phyloP scores from a whole-genome alignment of 2,329 filamentous ascomycete species.

The Trichoderma atrobrunneum region DNA sequence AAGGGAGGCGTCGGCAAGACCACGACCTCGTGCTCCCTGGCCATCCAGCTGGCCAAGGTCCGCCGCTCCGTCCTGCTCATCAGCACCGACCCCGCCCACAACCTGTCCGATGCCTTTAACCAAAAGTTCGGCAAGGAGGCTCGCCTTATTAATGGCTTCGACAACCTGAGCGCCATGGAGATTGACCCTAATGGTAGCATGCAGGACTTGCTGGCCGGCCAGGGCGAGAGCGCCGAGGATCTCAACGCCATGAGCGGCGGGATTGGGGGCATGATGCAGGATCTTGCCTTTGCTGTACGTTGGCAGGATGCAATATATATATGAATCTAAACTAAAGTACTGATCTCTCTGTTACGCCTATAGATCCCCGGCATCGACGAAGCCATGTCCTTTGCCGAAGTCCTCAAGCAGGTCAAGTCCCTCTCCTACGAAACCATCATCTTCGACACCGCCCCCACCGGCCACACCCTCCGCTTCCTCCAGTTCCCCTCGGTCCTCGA shows the following conservation, averaged over 20 bases:
- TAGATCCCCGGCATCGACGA: slow-evolving; percentile 98
- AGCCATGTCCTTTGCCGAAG: slow-evolving; percentile 99
- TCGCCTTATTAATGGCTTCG: slow-evolving; percentile 84
- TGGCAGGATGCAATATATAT: not conserved
- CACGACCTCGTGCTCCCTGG: slow-evolving; percentile 97
- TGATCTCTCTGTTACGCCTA: no score
- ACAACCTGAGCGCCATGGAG: slow-evolving; percentile 96
- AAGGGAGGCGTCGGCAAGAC: slow-evolving; percentile 99
- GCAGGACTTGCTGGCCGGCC: slow-evolving; percentile 82
- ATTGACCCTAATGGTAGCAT: slow-evolving; percentile 98
- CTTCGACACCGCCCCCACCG: slow-evolving; percentile 97
- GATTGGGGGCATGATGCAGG: slow-evolving; percentile 97
- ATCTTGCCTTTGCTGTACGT: slow-evolving; percentile 87
- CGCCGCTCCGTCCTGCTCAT: slow-evolving; percentile 96
- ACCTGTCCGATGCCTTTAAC: slow-evolving; percentile 94
- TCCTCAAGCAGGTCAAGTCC: slow-evolving; percentile 98
- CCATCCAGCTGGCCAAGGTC: slow-evolving; percentile 93
- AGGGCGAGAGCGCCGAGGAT: slow-evolving; percentile 58
- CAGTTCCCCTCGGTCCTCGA: slow-evolving; percentile 98
- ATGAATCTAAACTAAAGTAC: no score
- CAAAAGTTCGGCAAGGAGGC: slow-evolving; percentile 99
- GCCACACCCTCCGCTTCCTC: slow-evolving; percentile 96
- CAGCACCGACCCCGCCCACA: slow-evolving; percentile 97
- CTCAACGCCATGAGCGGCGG: slow-evolving; percentile 67
- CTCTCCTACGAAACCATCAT: slow-evolving; percentile 98